Percentiles rank a stretch among this genome's conserved stretches.
Conservation (phyloP, 1,139 yeast species). For the Meyerozyma smithsonii region DNA sequence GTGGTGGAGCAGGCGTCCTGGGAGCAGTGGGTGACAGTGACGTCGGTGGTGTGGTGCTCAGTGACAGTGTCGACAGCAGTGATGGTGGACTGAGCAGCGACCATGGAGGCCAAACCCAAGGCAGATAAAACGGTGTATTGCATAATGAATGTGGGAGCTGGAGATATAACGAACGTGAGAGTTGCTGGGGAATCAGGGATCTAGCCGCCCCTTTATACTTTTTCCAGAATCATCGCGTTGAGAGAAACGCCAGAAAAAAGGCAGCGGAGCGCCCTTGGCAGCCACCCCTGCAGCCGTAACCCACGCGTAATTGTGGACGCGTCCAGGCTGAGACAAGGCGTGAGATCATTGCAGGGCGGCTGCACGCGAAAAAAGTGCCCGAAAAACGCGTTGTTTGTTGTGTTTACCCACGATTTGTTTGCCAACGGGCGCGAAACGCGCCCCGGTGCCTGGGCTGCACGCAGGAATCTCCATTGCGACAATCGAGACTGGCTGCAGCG, state of each 20-base stretch:
- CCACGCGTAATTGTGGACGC: constrained; percentile 1
- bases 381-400: constrained; percentile 1
- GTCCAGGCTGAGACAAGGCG: constrained; percentile 1
- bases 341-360: neutral
- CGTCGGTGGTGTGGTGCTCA: constrained; percentile 28
- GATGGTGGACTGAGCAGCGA: constrained; percentile 14
- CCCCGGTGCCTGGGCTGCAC: neutral
- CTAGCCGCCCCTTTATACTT: constrained; percentile 11
- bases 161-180: constrained; percentile 10
- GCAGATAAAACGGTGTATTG: constrained; percentile 28
- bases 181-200: constrained; percentile 5
- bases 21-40: constrained; percentile 41
- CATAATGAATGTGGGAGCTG: constrained; percentile 17
- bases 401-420: neutral
- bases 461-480: no score
- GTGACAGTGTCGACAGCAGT: constrained; percentile 26
- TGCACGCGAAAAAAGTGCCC: neutral
- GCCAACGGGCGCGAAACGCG: neutral
- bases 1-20: constrained; percentile 27
- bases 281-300: neutral
- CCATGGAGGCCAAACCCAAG: constrained; percentile 27
- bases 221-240: constrained; percentile 2
- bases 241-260: neutral
- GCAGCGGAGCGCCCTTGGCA: neutral
- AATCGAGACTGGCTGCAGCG: no score